Conservation (phyloP, 768 basidiomycete species). For the Termitomyces sp. region DNA sequence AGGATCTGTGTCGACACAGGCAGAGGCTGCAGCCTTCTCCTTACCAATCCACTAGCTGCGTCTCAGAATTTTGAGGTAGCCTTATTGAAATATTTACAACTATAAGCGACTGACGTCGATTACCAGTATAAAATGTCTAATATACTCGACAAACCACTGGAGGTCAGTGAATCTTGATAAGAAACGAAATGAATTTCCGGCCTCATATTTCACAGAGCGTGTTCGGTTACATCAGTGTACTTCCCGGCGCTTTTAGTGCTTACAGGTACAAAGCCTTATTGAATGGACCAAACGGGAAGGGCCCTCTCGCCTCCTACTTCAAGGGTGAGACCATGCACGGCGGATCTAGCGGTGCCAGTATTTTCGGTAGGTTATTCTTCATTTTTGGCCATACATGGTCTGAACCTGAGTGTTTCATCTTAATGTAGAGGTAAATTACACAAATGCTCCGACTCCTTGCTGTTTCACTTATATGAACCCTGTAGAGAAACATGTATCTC, state of each 20-base stretch:
- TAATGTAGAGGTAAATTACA: conserved; percentile 16
- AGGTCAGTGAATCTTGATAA: conserved; percentile 46
- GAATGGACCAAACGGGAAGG: conserved; percentile 85
- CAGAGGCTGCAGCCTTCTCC: conserved; percentile 65
- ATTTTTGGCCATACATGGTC: neutral
- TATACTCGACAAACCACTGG: conserved; percentile 93
- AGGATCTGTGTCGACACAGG: conserved; percentile 86
- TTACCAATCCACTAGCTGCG: conserved; percentile 78
- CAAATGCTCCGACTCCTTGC: neutral
- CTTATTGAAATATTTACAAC: neutral
- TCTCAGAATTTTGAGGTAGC: conserved; percentile 92
- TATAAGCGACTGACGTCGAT: conserved; percentile 5
- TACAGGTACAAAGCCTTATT: conserved; percentile 86
- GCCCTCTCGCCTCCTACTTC: conserved; percentile 91
- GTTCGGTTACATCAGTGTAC: conserved; percentile 83
- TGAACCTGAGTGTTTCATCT: neutral
- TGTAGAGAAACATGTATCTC: conserved; percentile 84
- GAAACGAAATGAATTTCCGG: neutral
- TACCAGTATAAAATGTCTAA: conserved; percentile 91
- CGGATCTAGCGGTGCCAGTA: conserved; percentile 56
- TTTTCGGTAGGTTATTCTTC: conserved; percentile 48
- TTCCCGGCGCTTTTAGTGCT: conserved; percentile 92
- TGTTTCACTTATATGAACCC: conserved; percentile 26
- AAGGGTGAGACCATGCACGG: conserved; percentile 89
- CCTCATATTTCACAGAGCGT: conserved; percentile 49